Conservation (phyloP, 2,329 filamentous ascomycete genomes). For the Arthrocladium fulminans region DNA sequence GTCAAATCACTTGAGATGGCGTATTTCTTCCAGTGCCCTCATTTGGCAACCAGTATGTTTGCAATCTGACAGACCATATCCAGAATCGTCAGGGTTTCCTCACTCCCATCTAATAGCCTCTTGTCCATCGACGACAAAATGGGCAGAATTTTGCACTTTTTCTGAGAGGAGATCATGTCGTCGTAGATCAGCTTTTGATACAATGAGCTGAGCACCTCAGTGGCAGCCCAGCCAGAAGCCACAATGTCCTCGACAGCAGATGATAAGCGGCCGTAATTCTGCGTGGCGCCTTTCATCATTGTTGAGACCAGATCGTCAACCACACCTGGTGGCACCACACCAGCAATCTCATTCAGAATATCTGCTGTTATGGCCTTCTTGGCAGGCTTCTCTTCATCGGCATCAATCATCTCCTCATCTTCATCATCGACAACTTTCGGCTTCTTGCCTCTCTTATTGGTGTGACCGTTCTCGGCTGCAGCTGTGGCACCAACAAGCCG, state of each 20-base stretch:
- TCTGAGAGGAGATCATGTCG: slow-evolving; percentile 69
- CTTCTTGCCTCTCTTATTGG: slow-evolving; percentile 36
- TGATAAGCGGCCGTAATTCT: slow-evolving; percentile 63
- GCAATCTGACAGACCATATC: slow-evolving; percentile 78
- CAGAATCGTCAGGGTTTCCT: slow-evolving; percentile 86
- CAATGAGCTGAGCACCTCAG: slow-evolving; percentile 74
- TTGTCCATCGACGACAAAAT: slow-evolving; percentile 94
- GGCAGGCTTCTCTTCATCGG: slow-evolving; percentile 31
- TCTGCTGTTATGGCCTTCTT: slow-evolving; percentile 58
- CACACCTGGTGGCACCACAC: slow-evolving; percentile 72
- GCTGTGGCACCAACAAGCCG: slow-evolving; percentile 63
- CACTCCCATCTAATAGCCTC: slow-evolving; percentile 83
- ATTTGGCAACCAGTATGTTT: slow-evolving; percentile 28
- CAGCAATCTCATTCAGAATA: slow-evolving; percentile 88
- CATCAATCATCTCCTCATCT: slow-evolving; percentile 54
- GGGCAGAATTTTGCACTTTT: slow-evolving; percentile 84
- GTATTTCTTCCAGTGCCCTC: not conserved
- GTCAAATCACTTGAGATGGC: too few species aligned
- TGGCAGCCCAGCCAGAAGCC: slow-evolving; percentile 93
- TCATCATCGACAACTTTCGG: slow-evolving; percentile 38
- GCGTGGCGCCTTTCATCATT: slow-evolving; percentile 62
- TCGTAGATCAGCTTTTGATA: slow-evolving; percentile 78
- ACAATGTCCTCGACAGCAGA: slow-evolving; percentile 81
- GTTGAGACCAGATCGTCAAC: slow-evolving; percentile 55
- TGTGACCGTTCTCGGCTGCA: slow-evolving; percentile 29